These are phyloP conservation scores for Sutorius eximius DNA, from an alignment of 1,284 basidiomycete species.

Conservation along the genomic window DNA sequence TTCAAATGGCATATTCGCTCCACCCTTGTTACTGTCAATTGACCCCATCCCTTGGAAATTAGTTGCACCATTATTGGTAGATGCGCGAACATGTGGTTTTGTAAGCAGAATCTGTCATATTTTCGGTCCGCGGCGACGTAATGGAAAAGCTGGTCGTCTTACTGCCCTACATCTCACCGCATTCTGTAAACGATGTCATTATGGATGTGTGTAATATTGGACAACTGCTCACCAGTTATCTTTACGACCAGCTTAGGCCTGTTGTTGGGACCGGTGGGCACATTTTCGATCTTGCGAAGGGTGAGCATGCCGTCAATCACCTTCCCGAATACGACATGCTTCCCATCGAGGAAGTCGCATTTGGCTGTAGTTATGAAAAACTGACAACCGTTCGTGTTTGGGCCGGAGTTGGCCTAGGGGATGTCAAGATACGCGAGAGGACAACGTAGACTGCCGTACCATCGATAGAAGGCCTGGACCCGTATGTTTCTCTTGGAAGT, in stretches of 20 bases:
- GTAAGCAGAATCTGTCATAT: not conserved
- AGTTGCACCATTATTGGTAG: not conserved
- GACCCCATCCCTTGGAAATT: not conserved
- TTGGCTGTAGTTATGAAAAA: conserved; percentile 97
- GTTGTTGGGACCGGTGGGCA: conserved; percentile 86
- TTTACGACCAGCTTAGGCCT: conserved; percentile 83
- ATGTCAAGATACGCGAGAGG: not conserved
- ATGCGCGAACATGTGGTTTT: not conserved
- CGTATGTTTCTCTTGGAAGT: conserved; percentile 88
- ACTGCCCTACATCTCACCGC: conserved; percentile 32
- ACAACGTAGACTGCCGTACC: conserved; percentile 43
- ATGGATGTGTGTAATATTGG: not conserved
- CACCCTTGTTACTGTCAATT: not conserved
- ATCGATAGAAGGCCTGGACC: conserved; percentile 84
- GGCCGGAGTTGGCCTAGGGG: conserved; percentile 85
- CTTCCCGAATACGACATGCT: conserved; percentile 92
- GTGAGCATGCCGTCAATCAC: conserved; percentile 89
- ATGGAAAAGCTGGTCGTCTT: not conserved
- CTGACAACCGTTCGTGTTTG: conserved; percentile 92
- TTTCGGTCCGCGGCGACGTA: not conserved
- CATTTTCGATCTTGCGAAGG: conserved; percentile 92
- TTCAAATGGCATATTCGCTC: not conserved
- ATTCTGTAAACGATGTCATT: conserved; percentile 22
- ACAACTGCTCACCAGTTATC: conserved; percentile 66
- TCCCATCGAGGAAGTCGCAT: conserved; percentile 92